Percentiles rank a stretch among this genome's conserved stretches.
These are phyloP conservation scores for Passalora sequoiae DNA, from an alignment of 2,329 filamentous ascomycete genomes.

Conservation along the genomic window DNA sequence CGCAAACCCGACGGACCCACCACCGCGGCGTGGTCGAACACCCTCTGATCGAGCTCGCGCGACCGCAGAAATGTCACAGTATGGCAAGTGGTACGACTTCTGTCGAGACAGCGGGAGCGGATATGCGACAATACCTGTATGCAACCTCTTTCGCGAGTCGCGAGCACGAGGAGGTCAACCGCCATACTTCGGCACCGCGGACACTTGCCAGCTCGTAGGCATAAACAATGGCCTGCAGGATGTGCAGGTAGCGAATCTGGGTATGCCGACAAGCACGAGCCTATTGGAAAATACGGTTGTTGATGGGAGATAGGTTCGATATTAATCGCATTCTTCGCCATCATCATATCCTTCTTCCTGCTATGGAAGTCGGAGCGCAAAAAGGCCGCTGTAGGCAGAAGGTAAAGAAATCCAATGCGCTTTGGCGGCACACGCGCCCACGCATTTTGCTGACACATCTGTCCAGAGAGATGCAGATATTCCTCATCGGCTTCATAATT, in stretches of 20 bases:
- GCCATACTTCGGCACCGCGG: conserved; percentile 40
- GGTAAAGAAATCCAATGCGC: too few species aligned
- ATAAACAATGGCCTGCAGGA: conserved; percentile 61
- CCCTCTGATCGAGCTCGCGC: neutral
- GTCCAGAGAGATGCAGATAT: conserved; percentile 88
- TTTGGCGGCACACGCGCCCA: too few species aligned
- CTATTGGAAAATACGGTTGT: too few species aligned
- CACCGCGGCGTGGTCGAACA: neutral
- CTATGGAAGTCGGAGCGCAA: conserved; percentile 80
- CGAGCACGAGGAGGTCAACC: conserved; percentile 56
- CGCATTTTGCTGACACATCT: too few species aligned
- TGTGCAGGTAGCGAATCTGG: conserved; percentile 73
- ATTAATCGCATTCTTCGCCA: conserved; percentile 71
- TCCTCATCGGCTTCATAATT: conserved; percentile 78
- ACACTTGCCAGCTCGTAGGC: conserved; percentile 69
- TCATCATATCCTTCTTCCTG: conserved; percentile 61
- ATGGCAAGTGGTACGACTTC: conserved; percentile 41
- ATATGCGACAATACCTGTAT: conserved; percentile 38
- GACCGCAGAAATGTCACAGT: conserved; percentile 24
- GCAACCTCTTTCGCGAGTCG: conserved; percentile 59
- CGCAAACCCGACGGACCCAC: neutral
- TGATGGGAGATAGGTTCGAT: conserved; percentile 67
- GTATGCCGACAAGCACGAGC: too few species aligned
- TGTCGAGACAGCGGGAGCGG: conserved; percentile 46
- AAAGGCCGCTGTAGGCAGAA: conserved; percentile 85